These are phyloP conservation scores for Canna indica DNA, from an alignment of 176 grass and related monocot species.

Conservation along the genomic window DNA sequence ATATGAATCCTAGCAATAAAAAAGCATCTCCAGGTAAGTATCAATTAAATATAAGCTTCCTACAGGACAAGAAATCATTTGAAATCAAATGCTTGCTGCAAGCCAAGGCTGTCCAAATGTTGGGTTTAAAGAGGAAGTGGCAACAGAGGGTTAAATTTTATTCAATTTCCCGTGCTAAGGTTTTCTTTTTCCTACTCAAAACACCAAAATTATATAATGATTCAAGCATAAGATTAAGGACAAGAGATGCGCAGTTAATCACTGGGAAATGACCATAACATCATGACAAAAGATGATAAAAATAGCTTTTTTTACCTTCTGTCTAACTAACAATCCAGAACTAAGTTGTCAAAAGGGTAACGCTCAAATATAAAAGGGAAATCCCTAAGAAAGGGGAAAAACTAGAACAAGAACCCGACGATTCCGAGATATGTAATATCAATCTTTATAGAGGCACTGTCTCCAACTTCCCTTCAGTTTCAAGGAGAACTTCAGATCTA, in stretches of 20 bases:
- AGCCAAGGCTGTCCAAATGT: too few species aligned
- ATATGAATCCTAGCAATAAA: too few species aligned
- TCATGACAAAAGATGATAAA: too few species aligned
- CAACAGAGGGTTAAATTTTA: background rate
- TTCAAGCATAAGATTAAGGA: background rate
- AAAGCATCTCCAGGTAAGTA: too few species aligned
- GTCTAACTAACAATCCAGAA: background rate
- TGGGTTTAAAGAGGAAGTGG: too few species aligned
- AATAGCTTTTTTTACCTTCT: background rate
- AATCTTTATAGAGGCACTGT: background rate
- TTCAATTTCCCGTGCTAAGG: background rate
- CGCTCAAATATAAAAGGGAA: background rate
- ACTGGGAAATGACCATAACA: background rate
- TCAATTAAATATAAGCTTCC: too few species aligned
- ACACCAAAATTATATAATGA: background rate
- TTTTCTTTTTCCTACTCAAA: background rate
- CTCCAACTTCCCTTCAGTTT: background rate
- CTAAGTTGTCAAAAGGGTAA: too few species aligned
- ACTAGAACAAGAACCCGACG: background rate
- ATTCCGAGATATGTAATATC: background rate
- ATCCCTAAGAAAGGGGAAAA: background rate
- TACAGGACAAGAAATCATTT: too few species aligned
- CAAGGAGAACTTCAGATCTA: background rate
- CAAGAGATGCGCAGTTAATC: background rate
- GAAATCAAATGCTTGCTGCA: too few species aligned